Percentiles rank a stretch among this genome's conserved stretches.
Conservation (phyloP, 2,329 filamentous ascomycete species). For the Calycina marina region DNA sequence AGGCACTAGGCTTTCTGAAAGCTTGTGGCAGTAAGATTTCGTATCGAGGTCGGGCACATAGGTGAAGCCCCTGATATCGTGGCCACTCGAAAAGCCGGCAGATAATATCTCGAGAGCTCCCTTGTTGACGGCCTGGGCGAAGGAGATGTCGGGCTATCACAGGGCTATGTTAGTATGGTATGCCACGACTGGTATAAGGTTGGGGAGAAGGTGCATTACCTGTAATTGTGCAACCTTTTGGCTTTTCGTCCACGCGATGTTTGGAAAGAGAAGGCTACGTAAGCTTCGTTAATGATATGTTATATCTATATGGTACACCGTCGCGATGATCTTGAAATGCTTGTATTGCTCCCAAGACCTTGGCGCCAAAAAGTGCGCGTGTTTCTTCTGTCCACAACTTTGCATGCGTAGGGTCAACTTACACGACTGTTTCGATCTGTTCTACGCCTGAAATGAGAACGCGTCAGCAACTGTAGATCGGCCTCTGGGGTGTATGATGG, state of each 20-base stretch:
- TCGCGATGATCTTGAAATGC: no score
- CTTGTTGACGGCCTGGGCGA: constrained; percentile 25
- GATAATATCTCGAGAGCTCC: constrained; percentile 63
- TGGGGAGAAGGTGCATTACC: constrained; percentile 13
- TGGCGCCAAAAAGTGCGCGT: no score
- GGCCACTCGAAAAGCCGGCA: no score
- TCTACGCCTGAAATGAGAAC: constrained; percentile 13
- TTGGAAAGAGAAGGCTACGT: constrained; percentile 18
- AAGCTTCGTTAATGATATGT: constrained; percentile 6
- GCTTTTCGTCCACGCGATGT: constrained; percentile 16
- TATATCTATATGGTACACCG: no score
- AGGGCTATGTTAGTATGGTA: constrained; percentile 2
- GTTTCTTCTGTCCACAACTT: neutral
- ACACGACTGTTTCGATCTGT: constrained; percentile 19
- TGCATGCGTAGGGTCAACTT: constrained; percentile 6
- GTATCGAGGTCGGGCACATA: constrained; percentile 62
- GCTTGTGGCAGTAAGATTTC: constrained; percentile 45
- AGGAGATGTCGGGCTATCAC: constrained; percentile 21
- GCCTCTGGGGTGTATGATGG: constrained; percentile 1
- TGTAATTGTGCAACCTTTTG: constrained; percentile 9
- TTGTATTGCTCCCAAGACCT: no score
- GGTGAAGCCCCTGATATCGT: constrained; percentile 63
- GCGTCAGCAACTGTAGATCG: constrained; percentile 6
- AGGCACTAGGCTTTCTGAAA: constrained; percentile 53
- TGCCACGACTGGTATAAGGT: neutral